These are phyloP conservation scores for Thyridium curvatum DNA, from an alignment of 2,329 filamentous ascomycete species.

Conservation along the genomic window DNA sequence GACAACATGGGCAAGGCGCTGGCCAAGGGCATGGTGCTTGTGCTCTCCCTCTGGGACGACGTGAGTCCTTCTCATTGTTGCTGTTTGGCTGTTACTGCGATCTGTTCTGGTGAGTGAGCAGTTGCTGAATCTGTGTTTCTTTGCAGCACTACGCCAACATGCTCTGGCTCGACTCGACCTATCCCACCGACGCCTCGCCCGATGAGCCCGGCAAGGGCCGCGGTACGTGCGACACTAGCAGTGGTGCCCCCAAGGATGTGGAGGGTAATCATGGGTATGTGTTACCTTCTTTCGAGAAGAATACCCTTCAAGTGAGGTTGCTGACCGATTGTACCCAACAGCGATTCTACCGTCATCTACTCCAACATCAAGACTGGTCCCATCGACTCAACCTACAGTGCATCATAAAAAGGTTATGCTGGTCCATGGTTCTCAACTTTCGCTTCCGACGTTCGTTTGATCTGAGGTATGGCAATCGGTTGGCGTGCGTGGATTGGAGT, in stretches of 20 bases:
- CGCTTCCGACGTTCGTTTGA: too few relatives aligned
- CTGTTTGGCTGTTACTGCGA: not conserved
- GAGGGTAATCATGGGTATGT: conserved; percentile 4
- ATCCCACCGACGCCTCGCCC: conserved; percentile 33
- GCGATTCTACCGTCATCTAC: conserved; percentile 2
- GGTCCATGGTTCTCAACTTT: too few relatives aligned
- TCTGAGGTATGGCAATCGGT: too few relatives aligned
- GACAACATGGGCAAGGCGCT: conserved; percentile 44
- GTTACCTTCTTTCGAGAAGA: not conserved
- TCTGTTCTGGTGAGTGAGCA: not conserved
- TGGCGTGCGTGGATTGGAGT: too few relatives aligned
- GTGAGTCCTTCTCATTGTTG: not conserved
- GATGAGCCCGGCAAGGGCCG: conserved; percentile 8
- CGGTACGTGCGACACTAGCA: conserved; percentile 1
- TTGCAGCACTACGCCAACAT: conserved; percentile 47
- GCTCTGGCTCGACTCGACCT: conserved; percentile 56
- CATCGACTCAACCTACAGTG: conserved; percentile 6
- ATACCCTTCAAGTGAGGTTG: not conserved
- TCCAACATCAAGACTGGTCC: conserved; percentile 2
- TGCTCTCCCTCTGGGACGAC: conserved; percentile 52
- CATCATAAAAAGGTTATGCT: too few relatives aligned
- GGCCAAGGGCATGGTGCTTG: conserved; percentile 52
- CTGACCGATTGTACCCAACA: not conserved
- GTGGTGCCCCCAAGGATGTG: conserved; percentile 1
- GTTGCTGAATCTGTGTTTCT: not conserved